Evolutionary conservation across 2,329 filamentous ascomycete genomes (phyloP), one percentile per base, ranked within the genome.

Genomic region (Microcyclospora tardicrescens): DNA sequence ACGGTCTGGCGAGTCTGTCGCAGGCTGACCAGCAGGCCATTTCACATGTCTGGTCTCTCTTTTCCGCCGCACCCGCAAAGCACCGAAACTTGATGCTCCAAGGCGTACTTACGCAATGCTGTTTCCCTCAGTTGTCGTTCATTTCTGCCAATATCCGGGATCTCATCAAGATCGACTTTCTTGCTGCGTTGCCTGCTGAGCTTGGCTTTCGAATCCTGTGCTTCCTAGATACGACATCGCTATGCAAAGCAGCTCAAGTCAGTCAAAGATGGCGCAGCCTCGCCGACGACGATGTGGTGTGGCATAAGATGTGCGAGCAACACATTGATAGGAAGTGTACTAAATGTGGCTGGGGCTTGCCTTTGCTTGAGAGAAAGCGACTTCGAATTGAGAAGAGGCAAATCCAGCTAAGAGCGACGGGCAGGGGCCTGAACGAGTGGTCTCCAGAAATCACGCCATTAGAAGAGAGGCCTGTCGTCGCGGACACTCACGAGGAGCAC

Each of bases 281-380:
- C 31, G 89, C 91, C n/a, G 91, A 96, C 53, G 89, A 95, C 56
- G 89, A 98, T 59, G 82, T 93, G 8, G 89, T 98, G 3, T 98
- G 91, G 91, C 84, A 95, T 57, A 82, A 81, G 47, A 95, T 96
- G 87, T 98, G 91, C 58, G 86, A 94, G 61, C 89, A 96, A 57
- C 87, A 94, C 60, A 93, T 95, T 51, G 84, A 93, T 58, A 72
- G 85, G 43, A 93, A 93, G 58, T 95, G 87, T 60, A 87, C 79
- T 43, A 93, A 91, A 57, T 98, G 91, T 57, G 89, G 91, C 16
- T 96, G 87, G 85, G 91, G 91, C 2, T 63, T 98, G 43, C 91
- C 91, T 12, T 65, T 93, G 40, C 66, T 98, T 36, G 91, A 98
- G 56, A 75, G 85, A 51, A 94, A 93, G 63, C 75, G 84, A 52